Conservation (phyloP, 1,284 basidiomycete genomes). For the Sporisorium reilianum region DNA sequence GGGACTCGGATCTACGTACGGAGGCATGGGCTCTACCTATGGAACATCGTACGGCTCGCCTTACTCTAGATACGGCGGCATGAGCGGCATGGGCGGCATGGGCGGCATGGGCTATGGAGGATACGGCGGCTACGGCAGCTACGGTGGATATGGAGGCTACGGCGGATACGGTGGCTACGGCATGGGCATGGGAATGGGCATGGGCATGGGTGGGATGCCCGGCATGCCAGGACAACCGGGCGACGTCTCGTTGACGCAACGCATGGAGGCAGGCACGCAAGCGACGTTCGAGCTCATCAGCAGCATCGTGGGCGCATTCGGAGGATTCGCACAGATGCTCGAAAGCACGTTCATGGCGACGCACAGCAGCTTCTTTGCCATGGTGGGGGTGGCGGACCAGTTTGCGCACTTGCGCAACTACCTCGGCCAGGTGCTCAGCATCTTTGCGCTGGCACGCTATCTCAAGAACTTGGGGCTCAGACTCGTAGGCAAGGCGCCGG, state of each 20-base stretch:
- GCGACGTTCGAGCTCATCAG: constrained; percentile 94
- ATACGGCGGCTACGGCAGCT: constrained; percentile 51
- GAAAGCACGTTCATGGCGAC: constrained; percentile 99
- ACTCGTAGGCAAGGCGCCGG: constrained; percentile 57
- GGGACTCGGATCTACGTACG: constrained; percentile 60
- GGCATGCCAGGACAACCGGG: constrained; percentile 60
- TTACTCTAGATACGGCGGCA: constrained; percentile 64
- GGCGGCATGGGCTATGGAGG: constrained; percentile 51
- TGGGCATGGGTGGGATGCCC: constrained; percentile 58
- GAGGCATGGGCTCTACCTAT: constrained; percentile 60
- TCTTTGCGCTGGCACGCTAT: constrained; percentile 87
- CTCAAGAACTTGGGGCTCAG: constrained; percentile 72
- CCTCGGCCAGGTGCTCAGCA: constrained; percentile 89
- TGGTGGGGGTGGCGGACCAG: constrained; percentile 97
- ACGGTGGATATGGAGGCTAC: constrained; percentile 56
- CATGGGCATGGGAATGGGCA: constrained; percentile 57
- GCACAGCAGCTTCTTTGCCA: constrained; percentile 96
- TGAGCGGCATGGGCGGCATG: constrained; percentile 44
- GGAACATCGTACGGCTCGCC: constrained; percentile 61
- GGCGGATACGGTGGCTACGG: constrained; percentile 53
- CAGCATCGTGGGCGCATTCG: constrained; percentile 94
- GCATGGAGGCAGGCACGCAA: constrained; percentile 88
- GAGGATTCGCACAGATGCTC: constrained; percentile 96
- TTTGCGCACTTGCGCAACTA: constrained; percentile 90
- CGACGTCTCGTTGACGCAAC: constrained; percentile 79